Conservation (phyloP, 1,284 basidiomycete genomes). For the Vanrija sp. region DNA sequence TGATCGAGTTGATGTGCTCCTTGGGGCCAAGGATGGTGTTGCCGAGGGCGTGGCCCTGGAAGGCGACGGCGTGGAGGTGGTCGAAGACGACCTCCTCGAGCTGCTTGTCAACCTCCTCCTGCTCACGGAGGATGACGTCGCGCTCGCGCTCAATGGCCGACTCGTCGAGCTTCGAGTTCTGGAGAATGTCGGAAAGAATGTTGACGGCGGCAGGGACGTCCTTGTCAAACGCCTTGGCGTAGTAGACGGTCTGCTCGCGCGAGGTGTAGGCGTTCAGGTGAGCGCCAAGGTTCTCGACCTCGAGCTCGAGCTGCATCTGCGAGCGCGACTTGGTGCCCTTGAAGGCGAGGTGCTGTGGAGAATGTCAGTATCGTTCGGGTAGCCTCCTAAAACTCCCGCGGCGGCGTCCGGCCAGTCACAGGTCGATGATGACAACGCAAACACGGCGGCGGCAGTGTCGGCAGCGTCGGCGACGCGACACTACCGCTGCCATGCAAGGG, state of each 20-base stretch:
- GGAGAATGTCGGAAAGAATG: slow-evolving; percentile 97
- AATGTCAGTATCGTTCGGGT: slow-evolving; percentile 3
- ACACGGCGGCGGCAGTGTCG: neutral
- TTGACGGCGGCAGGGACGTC: slow-evolving; percentile 89
- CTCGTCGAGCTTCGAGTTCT: slow-evolving; percentile 91
- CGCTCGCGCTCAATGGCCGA: slow-evolving; percentile 91
- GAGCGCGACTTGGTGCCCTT: slow-evolving; percentile 88
- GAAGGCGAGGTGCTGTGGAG: slow-evolving; percentile 44
- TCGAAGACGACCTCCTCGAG: slow-evolving; percentile 98
- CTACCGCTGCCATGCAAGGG: no score
- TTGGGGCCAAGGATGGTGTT: slow-evolving; percentile 97
- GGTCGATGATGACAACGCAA: neutral
- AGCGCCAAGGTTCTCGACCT: slow-evolving; percentile 97
- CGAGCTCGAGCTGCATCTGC: slow-evolving; percentile 90
- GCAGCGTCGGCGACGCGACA: no score
- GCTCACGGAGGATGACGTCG: slow-evolving; percentile 94
- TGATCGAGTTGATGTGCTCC: slow-evolving; percentile 93
- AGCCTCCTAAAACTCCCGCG: neutral
- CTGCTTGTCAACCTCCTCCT: slow-evolving; percentile 99
- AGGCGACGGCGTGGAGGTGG: slow-evolving; percentile 94
- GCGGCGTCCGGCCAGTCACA: neutral
- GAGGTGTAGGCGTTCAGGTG: slow-evolving; percentile 99
- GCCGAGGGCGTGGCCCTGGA: slow-evolving; percentile 81
- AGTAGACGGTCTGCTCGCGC: slow-evolving; percentile 98
- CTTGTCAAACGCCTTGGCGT: slow-evolving; percentile 97